A percentile compares a stretch with the other conserved stretches of the same genome.
Conservation (phyloP, 306 rosid species). For the Alnus rubra region DNA sequence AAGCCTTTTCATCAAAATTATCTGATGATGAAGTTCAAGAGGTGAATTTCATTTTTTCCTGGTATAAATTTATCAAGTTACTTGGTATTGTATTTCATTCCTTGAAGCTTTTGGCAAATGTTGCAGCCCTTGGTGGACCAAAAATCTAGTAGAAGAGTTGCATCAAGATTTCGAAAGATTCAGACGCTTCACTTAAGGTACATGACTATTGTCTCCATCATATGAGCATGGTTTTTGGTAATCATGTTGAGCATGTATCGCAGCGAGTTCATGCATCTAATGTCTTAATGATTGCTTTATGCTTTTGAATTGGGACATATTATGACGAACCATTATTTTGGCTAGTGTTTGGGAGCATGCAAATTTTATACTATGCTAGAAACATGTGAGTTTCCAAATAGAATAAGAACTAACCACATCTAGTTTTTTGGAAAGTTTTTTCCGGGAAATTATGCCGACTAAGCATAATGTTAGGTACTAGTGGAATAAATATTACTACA, state of each 20-base stretch:
- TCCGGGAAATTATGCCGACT: background rate
- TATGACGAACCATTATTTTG: background rate
- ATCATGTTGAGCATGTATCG: background rate
- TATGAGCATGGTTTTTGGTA: background rate
- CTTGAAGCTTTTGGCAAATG: conserved; percentile 22
- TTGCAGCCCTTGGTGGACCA: conserved; percentile 39
- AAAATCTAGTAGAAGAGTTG: conserved; percentile 44
- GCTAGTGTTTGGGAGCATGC: too few relatives aligned
- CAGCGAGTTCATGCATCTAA: background rate
- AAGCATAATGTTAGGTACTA: background rate
- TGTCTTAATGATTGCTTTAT: background rate
- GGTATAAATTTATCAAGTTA: background rate
- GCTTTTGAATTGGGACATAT: background rate
- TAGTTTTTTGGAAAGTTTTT: conserved; percentile 3
- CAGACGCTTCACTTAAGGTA: conserved; percentile 53
- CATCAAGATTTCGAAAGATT: conserved; percentile 51
- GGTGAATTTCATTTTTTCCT: conserved; percentile 43
- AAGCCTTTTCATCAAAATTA: conserved; percentile 31
- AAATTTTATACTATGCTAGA: background rate
- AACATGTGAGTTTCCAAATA: background rate
- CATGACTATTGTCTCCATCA: conserved; percentile 16
- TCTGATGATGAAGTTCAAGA: conserved; percentile 33
- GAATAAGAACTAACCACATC: background rate
- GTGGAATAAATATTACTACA: background rate
- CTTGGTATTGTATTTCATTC: conserved; percentile 11